Percentiles rank a stretch among this genome's conserved stretches.
Conservation (phyloP, 2,329 filamentous ascomycete species). For the Falciphora oryzae region DNA sequence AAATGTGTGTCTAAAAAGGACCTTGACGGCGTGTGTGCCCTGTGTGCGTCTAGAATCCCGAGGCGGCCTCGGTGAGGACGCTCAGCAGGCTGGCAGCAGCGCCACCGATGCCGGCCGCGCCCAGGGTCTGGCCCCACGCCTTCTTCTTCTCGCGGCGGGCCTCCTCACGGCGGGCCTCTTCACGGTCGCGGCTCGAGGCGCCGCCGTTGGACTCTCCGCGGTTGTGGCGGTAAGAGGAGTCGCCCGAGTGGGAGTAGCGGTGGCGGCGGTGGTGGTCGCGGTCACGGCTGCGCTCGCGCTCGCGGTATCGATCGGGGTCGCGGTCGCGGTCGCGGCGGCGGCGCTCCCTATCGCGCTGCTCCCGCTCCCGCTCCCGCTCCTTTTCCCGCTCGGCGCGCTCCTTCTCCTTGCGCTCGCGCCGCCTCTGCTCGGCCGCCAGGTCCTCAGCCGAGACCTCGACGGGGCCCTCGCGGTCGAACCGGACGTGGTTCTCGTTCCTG, state of each 20-base stretch:
- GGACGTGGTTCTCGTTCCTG: slow-evolving; percentile 50
- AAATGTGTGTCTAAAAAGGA: background rate
- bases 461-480: slow-evolving; percentile 42
- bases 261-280: slow-evolving; percentile 23
- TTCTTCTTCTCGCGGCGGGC: slow-evolving; percentile 36
- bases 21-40: background rate
- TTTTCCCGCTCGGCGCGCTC: slow-evolving; percentile 27
- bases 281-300: slow-evolving; percentile 12
- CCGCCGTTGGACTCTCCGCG: slow-evolving; percentile 18
- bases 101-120: slow-evolving; percentile 54
- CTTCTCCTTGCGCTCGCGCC: slow-evolving; percentile 16
- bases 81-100: slow-evolving; percentile 53
- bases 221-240: slow-evolving; percentile 24
- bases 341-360: slow-evolving; percentile 35
- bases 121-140: slow-evolving; percentile 47
- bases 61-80: slow-evolving; percentile 52
- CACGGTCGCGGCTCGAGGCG: slow-evolving; percentile 11
- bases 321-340: slow-evolving; percentile 27
- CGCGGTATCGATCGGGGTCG: slow-evolving; percentile 20
- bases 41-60: slow-evolving; percentile 17
- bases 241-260: slow-evolving; percentile 21
- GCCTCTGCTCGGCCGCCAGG: slow-evolving; percentile 21
- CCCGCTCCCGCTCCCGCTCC: slow-evolving; percentile 25
- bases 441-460: slow-evolving; percentile 34
- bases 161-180: too few species aligned